These are phyloP conservation scores for Oryza officinalis DNA, from an alignment of 176 grass and related monocot genomes.

Conservation along the genomic window DNA sequence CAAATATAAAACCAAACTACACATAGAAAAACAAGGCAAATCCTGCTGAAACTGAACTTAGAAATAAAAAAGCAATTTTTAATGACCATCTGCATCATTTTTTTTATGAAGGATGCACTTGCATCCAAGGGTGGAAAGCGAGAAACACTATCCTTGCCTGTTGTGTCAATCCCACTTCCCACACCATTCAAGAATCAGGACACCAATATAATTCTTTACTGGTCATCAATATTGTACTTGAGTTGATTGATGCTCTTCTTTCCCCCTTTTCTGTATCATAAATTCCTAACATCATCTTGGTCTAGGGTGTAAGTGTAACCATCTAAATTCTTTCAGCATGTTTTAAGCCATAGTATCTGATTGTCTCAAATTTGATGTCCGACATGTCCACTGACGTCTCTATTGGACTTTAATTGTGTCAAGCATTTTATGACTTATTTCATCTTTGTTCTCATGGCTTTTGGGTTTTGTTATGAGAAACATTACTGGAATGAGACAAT, in stretches of 20 bases:
- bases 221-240: neutral
- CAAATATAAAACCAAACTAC: neutral
- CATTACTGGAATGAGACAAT: constrained; percentile 35
- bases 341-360: neutral
- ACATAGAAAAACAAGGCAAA: neutral
- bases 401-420: neutral
- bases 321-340: constrained; percentile 23
- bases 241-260: constrained; percentile 3
- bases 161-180: neutral
- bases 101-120: neutral
- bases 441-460: constrained; percentile 16
- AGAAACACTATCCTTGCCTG: neutral
- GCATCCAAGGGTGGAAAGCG: neutral
- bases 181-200: neutral
- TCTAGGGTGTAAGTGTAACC: neutral
- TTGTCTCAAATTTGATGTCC: neutral
- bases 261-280: neutral
- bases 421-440: neutral
- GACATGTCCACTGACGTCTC: neutral
- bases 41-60: neutral
- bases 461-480: neutral
- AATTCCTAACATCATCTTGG: neutral
- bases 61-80: neutral
- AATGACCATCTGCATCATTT: neutral
- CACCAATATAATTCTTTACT: neutral